Base-by-base conservation (phyloP, 2,329 filamentous ascomycete genomes). In the Mariannaea elegans region DNA sequence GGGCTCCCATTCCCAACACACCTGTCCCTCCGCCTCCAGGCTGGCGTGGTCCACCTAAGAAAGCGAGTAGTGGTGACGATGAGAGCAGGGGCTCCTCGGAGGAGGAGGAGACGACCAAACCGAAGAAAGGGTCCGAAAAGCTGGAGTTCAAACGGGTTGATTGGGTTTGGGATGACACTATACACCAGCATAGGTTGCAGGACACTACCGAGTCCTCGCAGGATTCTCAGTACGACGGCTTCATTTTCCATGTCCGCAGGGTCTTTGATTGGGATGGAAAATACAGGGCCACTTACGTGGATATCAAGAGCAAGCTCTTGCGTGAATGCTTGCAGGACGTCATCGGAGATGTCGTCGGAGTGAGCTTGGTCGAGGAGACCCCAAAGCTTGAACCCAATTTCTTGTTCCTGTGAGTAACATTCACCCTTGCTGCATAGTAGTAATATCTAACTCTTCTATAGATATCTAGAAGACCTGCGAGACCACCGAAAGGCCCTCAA, bases 241-340 rank as follows among this genome's bases (percentile, higher is more conserved):
- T 90, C 73, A 83, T 93, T 27, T 97, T 97, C 74, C 91, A 93
- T 21, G 90, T 97, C 14, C 87, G 92, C 14, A 85, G 93, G 54
- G 90, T 86, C 13, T 96, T 97, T 73, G 90, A 94, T 73, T 92
- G 87, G 86, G 91, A 95, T 67, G 92, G 92, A 63, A 93, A 93
- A 69, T 94, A 92, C 69, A 82, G 86, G 67, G 71, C 74, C 71
- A 93, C 93, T 0, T 78, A 89, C 13, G 87, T 97, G 47, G 92
- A 97, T 65, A 91, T 97, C 75, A 95, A 94, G 78, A 95, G 92
- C 72, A 93, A 93, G 67, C 78, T 87, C 14, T 81, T 97, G 3
- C 89, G 90, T 7, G 88, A 93, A 62, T 88, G 87, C 19, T 81
- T 78, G 29, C 75, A 77, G 49, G 75, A 78, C 41, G 71, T 77